Evolutionary conservation across 2,329 filamentous ascomycete species (phyloP).

Genomic region (Fusarium foetens): DNA sequence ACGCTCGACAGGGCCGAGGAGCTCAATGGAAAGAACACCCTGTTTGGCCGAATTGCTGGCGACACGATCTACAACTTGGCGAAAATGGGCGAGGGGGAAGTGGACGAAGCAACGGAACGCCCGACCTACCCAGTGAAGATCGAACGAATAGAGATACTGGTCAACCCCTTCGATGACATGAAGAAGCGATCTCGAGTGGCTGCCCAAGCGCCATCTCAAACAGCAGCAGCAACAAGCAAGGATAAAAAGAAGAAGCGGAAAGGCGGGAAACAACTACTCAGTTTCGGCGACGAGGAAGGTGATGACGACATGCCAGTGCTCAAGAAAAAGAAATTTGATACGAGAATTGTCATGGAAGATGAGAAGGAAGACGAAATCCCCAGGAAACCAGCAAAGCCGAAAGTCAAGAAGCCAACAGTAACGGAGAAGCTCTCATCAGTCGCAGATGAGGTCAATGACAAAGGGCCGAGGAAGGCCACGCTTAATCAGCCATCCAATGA

Average conservation of each 20-base stretch:
- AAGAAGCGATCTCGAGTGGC: constrained; percentile 72
- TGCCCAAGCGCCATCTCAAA: constrained; percentile 55
- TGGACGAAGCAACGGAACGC: constrained; percentile 80
- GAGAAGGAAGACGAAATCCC: constrained; percentile 47
- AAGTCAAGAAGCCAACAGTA: constrained; percentile 46
- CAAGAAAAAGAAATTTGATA: constrained; percentile 84
- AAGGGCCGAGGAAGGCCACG: not conserved
- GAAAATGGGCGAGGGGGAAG: constrained; percentile 90
- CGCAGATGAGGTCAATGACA: constrained; percentile 19
- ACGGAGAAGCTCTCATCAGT: constrained; percentile 27
- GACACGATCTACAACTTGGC: constrained; percentile 96
- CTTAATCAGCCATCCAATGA: constrained; percentile 8
- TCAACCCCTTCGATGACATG: constrained; percentile 88
- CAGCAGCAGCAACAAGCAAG: constrained; percentile 52
- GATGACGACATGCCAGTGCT: constrained; percentile 63
- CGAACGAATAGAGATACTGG: constrained; percentile 75
- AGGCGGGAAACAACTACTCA: constrained; percentile 78
- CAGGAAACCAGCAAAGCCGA: constrained; percentile 44
- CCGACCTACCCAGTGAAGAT: constrained; percentile 89
- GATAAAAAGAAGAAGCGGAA: constrained; percentile 77
- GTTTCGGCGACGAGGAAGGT: constrained; percentile 78
- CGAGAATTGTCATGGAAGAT: constrained; percentile 74
- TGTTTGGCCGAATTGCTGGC: constrained; percentile 91
- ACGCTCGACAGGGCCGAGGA: constrained; percentile 88
- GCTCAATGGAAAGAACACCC: constrained; percentile 87